Percentiles rank a stretch among this genome's conserved stretches.
Evolutionary conservation across 2,329 filamentous ascomycete species (phyloP).

Genomic region (Neofusicoccum ribis): DNA sequence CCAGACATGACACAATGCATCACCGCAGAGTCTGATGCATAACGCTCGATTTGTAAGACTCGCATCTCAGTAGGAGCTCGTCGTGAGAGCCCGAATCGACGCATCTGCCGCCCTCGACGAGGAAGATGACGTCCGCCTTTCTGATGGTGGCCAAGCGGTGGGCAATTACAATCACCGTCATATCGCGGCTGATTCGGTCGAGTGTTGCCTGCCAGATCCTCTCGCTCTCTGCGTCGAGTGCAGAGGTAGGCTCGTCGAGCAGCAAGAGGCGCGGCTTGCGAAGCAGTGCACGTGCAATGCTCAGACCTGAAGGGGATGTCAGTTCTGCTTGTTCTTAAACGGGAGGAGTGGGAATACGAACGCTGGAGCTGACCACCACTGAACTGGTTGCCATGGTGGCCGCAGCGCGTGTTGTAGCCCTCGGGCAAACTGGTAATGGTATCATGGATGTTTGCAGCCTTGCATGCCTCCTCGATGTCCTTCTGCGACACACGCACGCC

Average conservation of each 20-base stretch:
- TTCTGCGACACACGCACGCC: conserved; percentile 56
- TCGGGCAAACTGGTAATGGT: conserved; percentile 63
- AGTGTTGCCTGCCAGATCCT: conserved; percentile 41
- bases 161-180: conserved; percentile 48
- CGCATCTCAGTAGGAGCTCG: conserved; percentile 50
- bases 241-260: conserved; percentile 45
- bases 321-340: not conserved
- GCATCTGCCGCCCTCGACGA: conserved; percentile 48
- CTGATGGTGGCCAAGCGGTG: conserved; percentile 45
- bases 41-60: conserved; percentile 53
- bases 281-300: conserved; percentile 45
- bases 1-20: too few relatives aligned
- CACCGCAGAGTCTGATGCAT: conserved; percentile 48
- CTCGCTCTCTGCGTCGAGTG: conserved; percentile 45
- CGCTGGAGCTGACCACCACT: conserved; percentile 46
- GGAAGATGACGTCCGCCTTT: conserved; percentile 44
- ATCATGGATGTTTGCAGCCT: conserved; percentile 69
- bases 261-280: conserved; percentile 43
- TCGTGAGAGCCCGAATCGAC: conserved; percentile 52
- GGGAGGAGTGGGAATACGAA: too few relatives aligned
- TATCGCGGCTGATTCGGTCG: conserved; percentile 36
- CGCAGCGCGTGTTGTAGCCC: conserved; percentile 61
- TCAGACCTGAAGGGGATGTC: conserved; percentile 24
- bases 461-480: conserved; percentile 67
- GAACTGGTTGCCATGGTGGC: conserved; percentile 41